phyloP scores from a whole-genome alignment of 306 rosid species.

The Pachyrhizus erosus region DNA sequence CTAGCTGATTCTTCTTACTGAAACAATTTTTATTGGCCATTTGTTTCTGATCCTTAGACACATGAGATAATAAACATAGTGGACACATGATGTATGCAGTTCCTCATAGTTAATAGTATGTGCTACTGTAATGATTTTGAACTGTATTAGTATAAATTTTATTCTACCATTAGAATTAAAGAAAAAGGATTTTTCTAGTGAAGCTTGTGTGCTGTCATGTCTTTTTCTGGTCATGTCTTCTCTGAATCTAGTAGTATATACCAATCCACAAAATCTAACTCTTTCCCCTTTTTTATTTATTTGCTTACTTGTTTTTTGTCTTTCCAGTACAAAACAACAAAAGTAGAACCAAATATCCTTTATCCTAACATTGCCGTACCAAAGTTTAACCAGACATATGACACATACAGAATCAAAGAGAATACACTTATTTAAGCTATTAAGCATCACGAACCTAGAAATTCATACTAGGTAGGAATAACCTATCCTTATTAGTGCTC shows the following conservation, averaged over 20 bases:
- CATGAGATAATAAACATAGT: background rate
- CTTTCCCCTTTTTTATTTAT: no score
- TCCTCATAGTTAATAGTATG: background rate
- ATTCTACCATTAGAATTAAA: background rate
- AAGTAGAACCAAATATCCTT: background rate
- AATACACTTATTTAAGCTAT: background rate
- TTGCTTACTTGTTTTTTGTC: background rate
- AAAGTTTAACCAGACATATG: background rate
- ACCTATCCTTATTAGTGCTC: conserved; percentile 19
- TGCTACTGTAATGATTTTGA: background rate
- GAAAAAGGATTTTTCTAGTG: background rate
- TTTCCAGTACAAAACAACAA: background rate
- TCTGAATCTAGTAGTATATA: background rate
- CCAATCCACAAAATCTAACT: background rate
- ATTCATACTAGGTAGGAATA: background rate
- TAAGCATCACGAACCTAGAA: background rate
- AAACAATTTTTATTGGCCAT: background rate
- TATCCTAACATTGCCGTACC: background rate
- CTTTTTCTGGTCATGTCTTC: background rate
- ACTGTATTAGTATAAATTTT: background rate
- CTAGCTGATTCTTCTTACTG: background rate
- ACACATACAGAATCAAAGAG: background rate
- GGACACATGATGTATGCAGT: background rate
- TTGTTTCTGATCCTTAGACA: background rate
- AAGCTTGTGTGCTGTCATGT: background rate